Evolutionary conservation across 441 rosid species (phyloP).

Genomic region (Jatropha podagrica): DNA sequence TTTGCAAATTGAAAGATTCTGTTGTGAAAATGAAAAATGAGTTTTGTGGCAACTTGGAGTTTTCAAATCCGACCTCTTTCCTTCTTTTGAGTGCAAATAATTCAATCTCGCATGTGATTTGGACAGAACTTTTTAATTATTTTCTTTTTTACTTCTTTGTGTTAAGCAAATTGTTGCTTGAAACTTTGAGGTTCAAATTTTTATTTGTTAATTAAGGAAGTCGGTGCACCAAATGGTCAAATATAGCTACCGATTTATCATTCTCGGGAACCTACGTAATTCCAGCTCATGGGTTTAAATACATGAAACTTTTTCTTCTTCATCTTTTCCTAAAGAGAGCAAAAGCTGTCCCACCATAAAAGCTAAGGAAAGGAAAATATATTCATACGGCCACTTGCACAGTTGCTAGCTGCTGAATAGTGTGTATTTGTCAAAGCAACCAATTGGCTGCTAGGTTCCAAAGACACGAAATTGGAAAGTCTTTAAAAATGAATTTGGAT

Average conservation of each 20-base stretch:
- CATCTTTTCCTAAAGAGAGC: no score
- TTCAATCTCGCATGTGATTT: slow-evolving; percentile 5
- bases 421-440: no score
- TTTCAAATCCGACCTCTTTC: no score
- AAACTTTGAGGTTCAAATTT: neutral
- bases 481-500: neutral
- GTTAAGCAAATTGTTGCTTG: neutral
- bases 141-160: no score
- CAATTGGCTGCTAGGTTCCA: neutral
- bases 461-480: neutral
- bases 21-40: neutral
- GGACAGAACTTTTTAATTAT: neutral
- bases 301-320: no score
- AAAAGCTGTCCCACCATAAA: no score
- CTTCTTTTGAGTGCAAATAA: neutral
- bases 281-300: slow-evolving; percentile 7
- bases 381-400: no score
- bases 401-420: no score
- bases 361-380: no score
- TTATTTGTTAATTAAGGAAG: neutral
- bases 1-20: neutral
- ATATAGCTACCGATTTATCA: neutral
- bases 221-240: neutral
- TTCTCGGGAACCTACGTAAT: neutral
- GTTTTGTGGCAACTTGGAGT: neutral